Base-by-base conservation (phyloP, 176 grass and related monocot genomes). In the Saccharum officinarum region DNA sequence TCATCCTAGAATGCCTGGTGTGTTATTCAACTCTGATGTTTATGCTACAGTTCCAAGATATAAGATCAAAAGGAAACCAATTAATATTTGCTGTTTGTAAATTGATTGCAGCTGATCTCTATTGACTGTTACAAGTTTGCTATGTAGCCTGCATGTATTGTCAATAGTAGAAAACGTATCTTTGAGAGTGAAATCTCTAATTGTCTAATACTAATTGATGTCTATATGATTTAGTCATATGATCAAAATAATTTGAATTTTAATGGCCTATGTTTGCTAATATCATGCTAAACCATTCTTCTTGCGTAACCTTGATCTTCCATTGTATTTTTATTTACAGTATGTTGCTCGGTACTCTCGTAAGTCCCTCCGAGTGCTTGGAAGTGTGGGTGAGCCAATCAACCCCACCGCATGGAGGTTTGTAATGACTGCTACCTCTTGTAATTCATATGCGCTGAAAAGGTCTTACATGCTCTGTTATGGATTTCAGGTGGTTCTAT, bases 381-480 rank as follows among this genome's bases (percentile, higher is more conserved):
- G 97, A 87, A 99, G 97, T 84, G 97, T 96, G 66, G 97, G 97
- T n/a, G 97, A 99, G 82, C 97, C 97, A 33, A 99, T 99, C 76
- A 99, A 99, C 86, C 93, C 97, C 31, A 94, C 90, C 86, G 91
- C 97, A 79, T 99, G 97, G 97, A 99, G 97, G 93, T 99, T 82
- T 54, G 60, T 88, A 17, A 34, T 87, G 31, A 65, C 55, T 90
- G 22, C 18, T 31, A 40, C 75, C 2, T 88, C 63, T 18, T 46
- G 44, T 60, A 83, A 71, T 83, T 82, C 0, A 18, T 66, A 31
- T 76, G 10, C 22, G 4, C 75, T 78, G 30, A 75, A 89, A 57
- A 57, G 73, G 17, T 84, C 38, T 68, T 69, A 87, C 49, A 77
- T 83, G 71, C 45, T 61, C 20, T 78, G 55, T 77, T 71, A 23